These are phyloP conservation scores for Gillenia trifoliata DNA, from an alignment of 306 rosid species.

Conservation along the genomic window DNA sequence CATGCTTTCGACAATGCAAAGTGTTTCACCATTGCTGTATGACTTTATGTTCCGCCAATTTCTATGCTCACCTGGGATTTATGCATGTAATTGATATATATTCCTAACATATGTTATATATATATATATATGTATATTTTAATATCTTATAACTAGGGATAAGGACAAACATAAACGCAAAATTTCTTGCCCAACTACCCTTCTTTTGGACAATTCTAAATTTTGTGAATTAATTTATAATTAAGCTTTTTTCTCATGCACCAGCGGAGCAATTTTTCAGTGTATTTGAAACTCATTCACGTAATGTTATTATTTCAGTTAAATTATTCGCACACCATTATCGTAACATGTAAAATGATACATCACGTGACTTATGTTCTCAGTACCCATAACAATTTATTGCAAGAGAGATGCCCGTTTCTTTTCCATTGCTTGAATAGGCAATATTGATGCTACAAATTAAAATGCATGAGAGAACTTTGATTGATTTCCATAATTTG, in stretches of 20 bases:
- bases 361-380: too few relatives aligned
- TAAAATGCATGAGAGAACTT: not conserved
- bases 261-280: too few relatives aligned
- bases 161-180: constrained; percentile 36
- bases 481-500: not conserved
- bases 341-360: too few relatives aligned
- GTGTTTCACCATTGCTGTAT: constrained; percentile 15
- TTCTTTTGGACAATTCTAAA: not conserved
- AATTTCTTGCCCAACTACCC: constrained; percentile 62
- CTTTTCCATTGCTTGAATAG: not conserved
- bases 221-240: not conserved
- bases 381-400: not conserved
- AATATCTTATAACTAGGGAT: not conserved
- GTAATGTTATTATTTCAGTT: not conserved
- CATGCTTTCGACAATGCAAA: constrained; percentile 41
- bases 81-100: constrained; percentile 16
- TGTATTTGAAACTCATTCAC: not conserved
- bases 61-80: constrained; percentile 40
- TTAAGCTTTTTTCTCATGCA: not conserved
- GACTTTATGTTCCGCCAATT: constrained; percentile 40
- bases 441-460: not conserved
- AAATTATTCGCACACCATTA: too few relatives aligned
- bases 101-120: too few relatives aligned
- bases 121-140: not conserved
- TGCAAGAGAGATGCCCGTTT: not conserved